Evolutionary conservation across 2,329 filamentous ascomycete species (phyloP), one percentile per base, ranked within the genome.

Genomic region (Pezizomycotina sp.): DNA sequence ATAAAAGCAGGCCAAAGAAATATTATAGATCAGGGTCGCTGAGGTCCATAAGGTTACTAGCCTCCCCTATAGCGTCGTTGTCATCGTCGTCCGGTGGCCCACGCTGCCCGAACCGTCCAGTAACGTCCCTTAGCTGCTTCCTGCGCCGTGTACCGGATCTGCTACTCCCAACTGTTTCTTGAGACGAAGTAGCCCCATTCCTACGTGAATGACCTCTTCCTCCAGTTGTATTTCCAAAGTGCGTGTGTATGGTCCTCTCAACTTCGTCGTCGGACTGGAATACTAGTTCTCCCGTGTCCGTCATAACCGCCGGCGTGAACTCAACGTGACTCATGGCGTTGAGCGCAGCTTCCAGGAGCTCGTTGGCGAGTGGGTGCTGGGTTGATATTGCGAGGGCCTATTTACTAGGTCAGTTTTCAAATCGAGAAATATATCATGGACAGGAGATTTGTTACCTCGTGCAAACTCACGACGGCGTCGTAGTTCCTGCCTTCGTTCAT

Each of bases 351-450:
- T 71, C 74, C 20, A 89, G 60, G 31, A 89, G 59, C 53, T 89
- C 80, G 0, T 77, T 83, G 2, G 80, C 78, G 47, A 84, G 76
- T 4, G 77, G 72, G 52, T 89, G 80, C 56, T 89, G 80, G 0
- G 80, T 77, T 21, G 70, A 68, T 14, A 86, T 72, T 0, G 79
- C 77, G 10, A 89, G 64, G 1, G 80, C 80, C 48, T 51, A 34
- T 20, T 8, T 8, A n/a, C 29, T 34, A 32, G 12, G 15, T 7
- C 31, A 42, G 27, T 43, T 28, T 29, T 15, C 10, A 9, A 8
- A 28, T 8, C 12, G n/a, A 15, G 6, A 23, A 23, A 18, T 6
- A 14, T 18, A 20, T 25, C 15, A 9, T 4, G 14, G 19, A 14
- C 4, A 12, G 13, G 18, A 10, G 21, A 14, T 20, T 24, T 29